phyloP scores from a whole-genome alignment of 805 yeast species.

The Saturnispora sanitii region DNA sequence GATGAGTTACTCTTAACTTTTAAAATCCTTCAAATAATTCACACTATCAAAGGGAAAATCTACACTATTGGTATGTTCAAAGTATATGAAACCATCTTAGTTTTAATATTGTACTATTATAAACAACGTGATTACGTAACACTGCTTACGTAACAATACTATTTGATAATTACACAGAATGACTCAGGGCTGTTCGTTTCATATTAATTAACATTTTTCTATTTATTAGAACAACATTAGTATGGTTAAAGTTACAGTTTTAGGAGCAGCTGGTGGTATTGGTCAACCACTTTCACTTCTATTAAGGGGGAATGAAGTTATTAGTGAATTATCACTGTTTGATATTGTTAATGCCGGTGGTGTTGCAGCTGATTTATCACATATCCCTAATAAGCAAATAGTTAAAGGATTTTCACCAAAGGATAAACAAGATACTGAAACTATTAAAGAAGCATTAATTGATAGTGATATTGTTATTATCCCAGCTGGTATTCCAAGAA shows the following conservation, averaged over 20 bases:
- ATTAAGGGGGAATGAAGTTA: slow-evolving; percentile 80
- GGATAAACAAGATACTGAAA: slow-evolving; percentile 32
- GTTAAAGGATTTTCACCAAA: slow-evolving; percentile 87
- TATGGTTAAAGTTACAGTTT: slow-evolving; percentile 51
- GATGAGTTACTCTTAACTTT: too few species aligned
- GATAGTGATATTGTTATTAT: slow-evolving; percentile 82
- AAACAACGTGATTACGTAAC: too few species aligned
- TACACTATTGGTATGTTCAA: too few species aligned
- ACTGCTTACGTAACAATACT: too few species aligned
- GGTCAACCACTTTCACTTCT: slow-evolving; percentile 83
- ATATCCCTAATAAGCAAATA: slow-evolving; percentile 83
- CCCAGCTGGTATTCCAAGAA: slow-evolving; percentile 98
- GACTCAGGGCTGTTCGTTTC: background rate
- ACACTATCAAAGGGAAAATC: too few species aligned
- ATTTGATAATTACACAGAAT: too few species aligned
- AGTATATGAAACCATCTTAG: too few species aligned
- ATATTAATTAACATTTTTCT: too few species aligned
- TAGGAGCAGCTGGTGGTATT: slow-evolving; percentile 92
- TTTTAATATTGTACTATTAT: too few species aligned
- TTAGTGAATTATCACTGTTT: slow-evolving; percentile 75
- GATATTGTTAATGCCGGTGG: slow-evolving; percentile 92
- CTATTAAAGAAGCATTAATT: slow-evolving; percentile 57
- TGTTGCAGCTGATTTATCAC: slow-evolving; percentile 93
- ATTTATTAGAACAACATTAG: too few species aligned
- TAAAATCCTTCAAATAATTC: too few species aligned